Evolutionary conservation across 2,329 filamentous ascomycete genomes (phyloP).

Genomic region (Curvularia hawaiiensis): DNA sequence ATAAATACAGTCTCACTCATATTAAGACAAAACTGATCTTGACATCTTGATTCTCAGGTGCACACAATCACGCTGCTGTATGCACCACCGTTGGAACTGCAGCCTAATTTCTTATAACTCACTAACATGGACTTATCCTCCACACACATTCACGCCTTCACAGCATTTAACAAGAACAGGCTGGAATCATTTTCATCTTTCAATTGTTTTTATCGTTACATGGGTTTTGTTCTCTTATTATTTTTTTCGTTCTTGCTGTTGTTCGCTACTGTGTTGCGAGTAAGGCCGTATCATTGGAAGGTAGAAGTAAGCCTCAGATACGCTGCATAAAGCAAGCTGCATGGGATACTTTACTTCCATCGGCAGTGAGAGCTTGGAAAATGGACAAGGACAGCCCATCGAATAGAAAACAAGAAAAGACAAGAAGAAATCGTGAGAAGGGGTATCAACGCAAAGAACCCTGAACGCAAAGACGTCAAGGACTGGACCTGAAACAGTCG

Average conservation of each 20-base stretch:
- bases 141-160: neutral
- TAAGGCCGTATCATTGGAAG: conserved; percentile 14
- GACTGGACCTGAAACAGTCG: conserved; percentile 17
- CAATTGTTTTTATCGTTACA: conserved; percentile 22
- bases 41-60: neutral
- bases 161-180: neutral
- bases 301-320: conserved; percentile 4
- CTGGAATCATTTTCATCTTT: conserved; percentile 2
- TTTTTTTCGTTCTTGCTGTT: conserved; percentile 9
- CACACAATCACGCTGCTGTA: neutral
- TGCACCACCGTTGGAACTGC: conserved; percentile 2
- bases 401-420: conserved; percentile 9
- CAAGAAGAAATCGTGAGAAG: conserved; percentile 23
- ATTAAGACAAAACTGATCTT: neutral
- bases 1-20: neutral
- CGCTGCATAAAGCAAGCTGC: conserved; percentile 1
- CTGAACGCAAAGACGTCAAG: conserved; percentile 21
- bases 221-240: conserved; percentile 14
- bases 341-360: neutral
- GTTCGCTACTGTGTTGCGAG: neutral
- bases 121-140: neutral
- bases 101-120: neutral
- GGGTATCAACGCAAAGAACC: conserved; percentile 33
- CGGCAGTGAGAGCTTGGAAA: neutral
- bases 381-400: neutral